Evolutionary conservation across 2,329 filamentous ascomycete genomes (phyloP), one percentile per base, ranked within the genome.

Genomic region (Pseudogymnoascus sp.): DNA sequence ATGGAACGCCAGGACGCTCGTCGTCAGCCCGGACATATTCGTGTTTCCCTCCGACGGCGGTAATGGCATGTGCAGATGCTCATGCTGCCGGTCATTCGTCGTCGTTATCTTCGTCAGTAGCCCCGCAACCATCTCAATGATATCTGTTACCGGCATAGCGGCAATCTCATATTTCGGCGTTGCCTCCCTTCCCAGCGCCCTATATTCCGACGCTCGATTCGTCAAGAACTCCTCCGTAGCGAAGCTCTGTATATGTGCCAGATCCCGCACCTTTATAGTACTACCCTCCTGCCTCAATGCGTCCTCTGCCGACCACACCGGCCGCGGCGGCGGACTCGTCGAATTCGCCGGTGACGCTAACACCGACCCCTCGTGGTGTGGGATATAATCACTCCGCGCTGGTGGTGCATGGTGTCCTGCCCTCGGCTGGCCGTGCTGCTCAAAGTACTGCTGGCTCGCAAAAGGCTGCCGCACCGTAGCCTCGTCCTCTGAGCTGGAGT

Each of bases 121-220:
- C 6, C 93, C 95, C 4, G 95, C 95, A 3, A 99, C 95, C 95
- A 99, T 97, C 76, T 97, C 93, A 73, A 99, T 99, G 69, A 99
- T 91, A 73, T 99, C 93, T 68, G 89, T 87, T 63, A 97, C 96
- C 62, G 95, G 95, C 93, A 99, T 97, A 62, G 86, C 90, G 77
- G 93, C 97, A 70, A 99, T 97, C 76, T 97, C 95, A 74, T 96
- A 99, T 73, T 85, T 86, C 77, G 73, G 64, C 26, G 53, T 59
- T 11, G 53, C 53, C 42, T 47, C 19, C 19, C 42, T 47, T 21
- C 42, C 42, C 19, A 47, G 42, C 42, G 42, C 42, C 42, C 42
- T 47, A 9, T 47, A 47, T 82, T 83, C 67, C 81, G 81, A 69
- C 82, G 81, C 38, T 74, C 76, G 82, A 76, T 70, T 81, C 68